These are phyloP conservation scores for Cylindricascospora bacillispora DNA, from an alignment of 1,139 yeast species.

Conservation along the genomic window DNA sequence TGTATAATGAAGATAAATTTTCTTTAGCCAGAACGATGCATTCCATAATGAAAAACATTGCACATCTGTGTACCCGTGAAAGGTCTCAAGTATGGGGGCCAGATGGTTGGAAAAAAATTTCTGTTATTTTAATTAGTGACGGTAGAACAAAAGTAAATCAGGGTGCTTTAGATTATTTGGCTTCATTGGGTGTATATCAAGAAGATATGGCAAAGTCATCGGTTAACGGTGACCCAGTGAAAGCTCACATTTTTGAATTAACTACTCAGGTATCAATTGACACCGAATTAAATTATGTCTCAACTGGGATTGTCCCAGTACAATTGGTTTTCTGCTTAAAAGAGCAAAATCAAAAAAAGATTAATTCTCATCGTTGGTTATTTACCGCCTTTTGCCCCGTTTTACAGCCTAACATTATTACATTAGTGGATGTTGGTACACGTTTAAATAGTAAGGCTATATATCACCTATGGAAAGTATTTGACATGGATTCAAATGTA, in stretches of 20 bases:
- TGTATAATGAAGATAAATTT: slow-evolving; percentile 90
- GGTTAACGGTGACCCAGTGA: slow-evolving; percentile 80
- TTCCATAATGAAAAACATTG: slow-evolving; percentile 82
- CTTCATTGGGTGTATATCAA: slow-evolving; percentile 92
- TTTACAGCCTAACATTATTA: slow-evolving; percentile 76
- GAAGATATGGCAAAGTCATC: slow-evolving; percentile 91
- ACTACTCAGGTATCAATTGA: slow-evolving; percentile 85
- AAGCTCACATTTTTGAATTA: slow-evolving; percentile 87
- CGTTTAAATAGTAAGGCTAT: slow-evolving; percentile 74
- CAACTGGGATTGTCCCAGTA: slow-evolving; percentile 80
- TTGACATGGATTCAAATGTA: slow-evolving; percentile 87
- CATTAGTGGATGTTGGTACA: slow-evolving; percentile 85
- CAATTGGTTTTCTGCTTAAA: slow-evolving; percentile 84
- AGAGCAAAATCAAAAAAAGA: slow-evolving; percentile 78
- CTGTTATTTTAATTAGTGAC: slow-evolving; percentile 80
- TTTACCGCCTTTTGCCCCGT: slow-evolving; percentile 87
- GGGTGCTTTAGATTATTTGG: slow-evolving; percentile 69
- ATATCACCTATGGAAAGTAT: slow-evolving; percentile 92
- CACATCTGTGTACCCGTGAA: slow-evolving; percentile 69
- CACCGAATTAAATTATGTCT: slow-evolving; percentile 69
- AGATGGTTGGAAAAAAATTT: slow-evolving; percentile 92
- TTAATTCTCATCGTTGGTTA: slow-evolving; percentile 91
- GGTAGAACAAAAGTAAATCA: slow-evolving; percentile 81
- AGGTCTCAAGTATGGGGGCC: slow-evolving; percentile 86
- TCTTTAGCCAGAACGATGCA: slow-evolving; percentile 87